phyloP scores from a whole-genome alignment of 192 early-diverging fungal species.

The Ramicandelaber brevisporus region DNA sequence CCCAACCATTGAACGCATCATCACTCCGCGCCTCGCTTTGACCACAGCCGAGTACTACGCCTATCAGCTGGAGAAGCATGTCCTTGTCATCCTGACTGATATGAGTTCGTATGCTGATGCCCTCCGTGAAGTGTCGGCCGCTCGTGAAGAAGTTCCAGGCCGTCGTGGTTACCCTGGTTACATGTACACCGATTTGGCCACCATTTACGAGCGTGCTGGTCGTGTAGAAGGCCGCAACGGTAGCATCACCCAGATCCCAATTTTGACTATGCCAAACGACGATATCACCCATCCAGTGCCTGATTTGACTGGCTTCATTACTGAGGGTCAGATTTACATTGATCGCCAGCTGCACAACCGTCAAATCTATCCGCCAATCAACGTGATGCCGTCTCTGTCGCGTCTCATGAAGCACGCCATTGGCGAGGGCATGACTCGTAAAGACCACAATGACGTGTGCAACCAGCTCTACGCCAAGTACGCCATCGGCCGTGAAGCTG shows the following conservation, averaged over 20 bases:
- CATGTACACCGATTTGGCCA: slow-evolving; percentile 99
- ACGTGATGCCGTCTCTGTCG: slow-evolving; percentile 93
- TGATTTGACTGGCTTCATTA: slow-evolving; percentile 98
- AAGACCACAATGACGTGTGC: slow-evolving; percentile 97
- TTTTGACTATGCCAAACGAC: slow-evolving; percentile 99
- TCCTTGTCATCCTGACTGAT: slow-evolving; percentile 93
- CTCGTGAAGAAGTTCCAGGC: slow-evolving; percentile 97
- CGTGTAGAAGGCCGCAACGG: slow-evolving; percentile 93
- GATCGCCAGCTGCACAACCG: slow-evolving; percentile 97
- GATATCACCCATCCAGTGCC: slow-evolving; percentile 99
- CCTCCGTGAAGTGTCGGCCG: slow-evolving; percentile 95
- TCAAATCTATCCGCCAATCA: slow-evolving; percentile 99
- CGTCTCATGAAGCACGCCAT: slow-evolving; percentile 99
- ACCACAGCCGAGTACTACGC: slow-evolving; percentile 99
- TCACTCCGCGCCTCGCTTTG: slow-evolving; percentile 91
- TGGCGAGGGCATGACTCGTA: slow-evolving; percentile 89
- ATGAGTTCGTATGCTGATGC: slow-evolving; percentile 99
- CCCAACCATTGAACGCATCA: slow-evolving; percentile 99
- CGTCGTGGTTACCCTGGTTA: slow-evolving; percentile 99
- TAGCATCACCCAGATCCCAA: slow-evolving; percentile 98
- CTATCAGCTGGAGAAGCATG: slow-evolving; percentile 98
- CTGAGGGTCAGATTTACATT: slow-evolving; percentile 97
- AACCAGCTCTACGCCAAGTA: slow-evolving; percentile 99
- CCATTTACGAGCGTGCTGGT: slow-evolving; percentile 97
- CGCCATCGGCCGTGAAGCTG: slow-evolving; percentile 94